These are phyloP conservation scores for Lichtheimia corymbifera DNA, from an alignment of 371 early-diverging fungal species.

Conservation along the genomic window DNA sequence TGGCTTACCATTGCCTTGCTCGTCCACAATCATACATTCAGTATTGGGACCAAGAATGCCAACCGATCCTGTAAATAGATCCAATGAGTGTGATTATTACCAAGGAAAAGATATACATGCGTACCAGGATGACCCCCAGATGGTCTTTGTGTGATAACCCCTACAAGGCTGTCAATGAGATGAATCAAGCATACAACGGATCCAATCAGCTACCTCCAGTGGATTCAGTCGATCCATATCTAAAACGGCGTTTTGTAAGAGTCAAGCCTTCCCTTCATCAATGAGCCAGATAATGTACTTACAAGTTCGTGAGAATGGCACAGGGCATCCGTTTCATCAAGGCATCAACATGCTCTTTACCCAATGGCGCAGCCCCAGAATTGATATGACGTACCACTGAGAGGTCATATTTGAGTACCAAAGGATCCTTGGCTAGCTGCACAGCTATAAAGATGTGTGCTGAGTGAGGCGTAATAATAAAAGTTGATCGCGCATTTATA, in stretches of 20 bases:
- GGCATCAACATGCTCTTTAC: constrained; percentile 56
- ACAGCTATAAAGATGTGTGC: constrained; percentile 34
- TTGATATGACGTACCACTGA: constrained; percentile 61
- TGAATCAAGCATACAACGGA: neutral
- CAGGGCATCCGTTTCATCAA: constrained; percentile 51
- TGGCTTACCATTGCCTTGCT: constrained; percentile 36
- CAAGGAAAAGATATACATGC: neutral
- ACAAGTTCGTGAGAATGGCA: constrained; percentile 35
- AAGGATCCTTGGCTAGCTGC: constrained; percentile 64
- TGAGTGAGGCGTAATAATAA: neutral
- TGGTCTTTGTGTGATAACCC: constrained; percentile 1
- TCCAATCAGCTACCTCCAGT: constrained; percentile 24
- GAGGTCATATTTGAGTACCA: constrained; percentile 69
- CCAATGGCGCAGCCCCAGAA: constrained; percentile 87
- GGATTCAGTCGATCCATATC: constrained; percentile 79
- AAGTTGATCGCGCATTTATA: neutral
- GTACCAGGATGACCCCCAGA: constrained; percentile 15
- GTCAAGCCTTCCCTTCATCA: neutral
- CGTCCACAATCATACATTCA: constrained; percentile 70
- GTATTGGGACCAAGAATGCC: constrained; percentile 72
- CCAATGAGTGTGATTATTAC: neutral
- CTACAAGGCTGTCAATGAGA: neutral
- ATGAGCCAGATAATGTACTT: neutral
- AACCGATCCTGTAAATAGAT: constrained; percentile 29
- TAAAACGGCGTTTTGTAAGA: constrained; percentile 32